Conservation (phyloP, 306 rosid species). For the Leucaena leucocephala region DNA sequence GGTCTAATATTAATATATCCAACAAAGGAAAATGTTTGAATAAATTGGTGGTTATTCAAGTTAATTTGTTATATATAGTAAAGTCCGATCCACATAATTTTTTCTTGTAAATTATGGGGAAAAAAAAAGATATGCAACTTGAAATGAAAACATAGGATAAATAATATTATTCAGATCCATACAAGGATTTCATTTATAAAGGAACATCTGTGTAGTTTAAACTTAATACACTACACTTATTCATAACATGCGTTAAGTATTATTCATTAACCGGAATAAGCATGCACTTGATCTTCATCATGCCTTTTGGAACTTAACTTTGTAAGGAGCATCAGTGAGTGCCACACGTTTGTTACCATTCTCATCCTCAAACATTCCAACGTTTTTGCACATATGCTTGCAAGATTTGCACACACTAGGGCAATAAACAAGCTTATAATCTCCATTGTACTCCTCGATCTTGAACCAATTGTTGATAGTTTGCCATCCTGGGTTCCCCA, state of each 20-base stretch:
- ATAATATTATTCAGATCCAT: not conserved
- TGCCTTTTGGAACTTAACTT: conserved; percentile 36
- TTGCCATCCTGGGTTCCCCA: conserved; percentile 51
- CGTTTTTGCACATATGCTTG: conserved; percentile 52
- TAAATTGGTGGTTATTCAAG: too few species aligned
- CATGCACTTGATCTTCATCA: not conserved
- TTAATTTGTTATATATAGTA: too few species aligned
- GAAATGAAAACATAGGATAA: not conserved
- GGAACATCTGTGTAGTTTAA: not conserved
- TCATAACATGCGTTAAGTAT: not conserved
- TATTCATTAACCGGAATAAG: too few species aligned
- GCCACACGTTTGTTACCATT: conserved; percentile 37
- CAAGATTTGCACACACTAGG: conserved; percentile 58
- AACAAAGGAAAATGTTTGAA: too few species aligned
- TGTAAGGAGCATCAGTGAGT: conserved; percentile 37
- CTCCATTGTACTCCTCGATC: conserved; percentile 54
- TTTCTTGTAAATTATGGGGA: too few species aligned
- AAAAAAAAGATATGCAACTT: not conserved
- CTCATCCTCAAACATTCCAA: conserved; percentile 41
- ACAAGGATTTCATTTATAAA: not conserved
- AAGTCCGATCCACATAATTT: too few species aligned
- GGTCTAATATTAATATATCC: too few species aligned
- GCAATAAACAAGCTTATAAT: conserved; percentile 65
- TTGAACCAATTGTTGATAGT: conserved; percentile 58
- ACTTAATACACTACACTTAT: not conserved